Conservation (phyloP, 176 grass and related monocot species). For the Musa schizocarpa region DNA sequence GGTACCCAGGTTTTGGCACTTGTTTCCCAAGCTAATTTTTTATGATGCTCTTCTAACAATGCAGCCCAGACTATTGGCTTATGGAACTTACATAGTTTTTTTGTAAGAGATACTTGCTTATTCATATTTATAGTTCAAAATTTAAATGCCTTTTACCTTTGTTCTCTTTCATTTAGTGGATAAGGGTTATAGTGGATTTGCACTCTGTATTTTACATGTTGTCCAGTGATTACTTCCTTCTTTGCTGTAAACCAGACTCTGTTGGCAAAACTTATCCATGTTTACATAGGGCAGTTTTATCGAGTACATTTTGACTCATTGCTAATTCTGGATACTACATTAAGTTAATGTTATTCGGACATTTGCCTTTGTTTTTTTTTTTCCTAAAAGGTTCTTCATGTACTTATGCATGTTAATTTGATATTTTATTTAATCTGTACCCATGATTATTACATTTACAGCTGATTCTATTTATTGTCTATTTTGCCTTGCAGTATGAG, state of each 20-base stretch:
- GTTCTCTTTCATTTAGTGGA: not conserved
- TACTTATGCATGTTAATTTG: too few species aligned
- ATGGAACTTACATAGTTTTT: not conserved
- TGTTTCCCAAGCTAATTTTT: not conserved
- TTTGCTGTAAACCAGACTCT: not conserved
- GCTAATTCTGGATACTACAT: not conserved
- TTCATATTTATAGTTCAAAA: too few species aligned
- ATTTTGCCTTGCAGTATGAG: not conserved
- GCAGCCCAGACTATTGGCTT: not conserved
- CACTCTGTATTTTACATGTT: not conserved
- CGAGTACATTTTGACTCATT: not conserved
- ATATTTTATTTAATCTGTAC: too few species aligned
- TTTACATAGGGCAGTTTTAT: not conserved
- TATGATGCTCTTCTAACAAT: not conserved
- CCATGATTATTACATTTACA: too few species aligned
- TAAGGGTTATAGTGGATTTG: not conserved
- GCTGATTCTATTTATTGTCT: not conserved
- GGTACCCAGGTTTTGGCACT: conserved; percentile 60
- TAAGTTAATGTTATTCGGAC: not conserved
- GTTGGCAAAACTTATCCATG: not conserved
- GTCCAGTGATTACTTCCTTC: not conserved
- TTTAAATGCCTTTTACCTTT: not conserved
- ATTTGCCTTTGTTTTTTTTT: not conserved
- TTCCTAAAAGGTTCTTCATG: too few species aligned
- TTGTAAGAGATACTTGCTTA: too few species aligned